A percentile compares a stretch with the other conserved stretches of the same genome.
These are phyloP conservation scores for Fusarium denticulatum DNA, from an alignment of 2,329 filamentous ascomycete species.

Conservation along the genomic window DNA sequence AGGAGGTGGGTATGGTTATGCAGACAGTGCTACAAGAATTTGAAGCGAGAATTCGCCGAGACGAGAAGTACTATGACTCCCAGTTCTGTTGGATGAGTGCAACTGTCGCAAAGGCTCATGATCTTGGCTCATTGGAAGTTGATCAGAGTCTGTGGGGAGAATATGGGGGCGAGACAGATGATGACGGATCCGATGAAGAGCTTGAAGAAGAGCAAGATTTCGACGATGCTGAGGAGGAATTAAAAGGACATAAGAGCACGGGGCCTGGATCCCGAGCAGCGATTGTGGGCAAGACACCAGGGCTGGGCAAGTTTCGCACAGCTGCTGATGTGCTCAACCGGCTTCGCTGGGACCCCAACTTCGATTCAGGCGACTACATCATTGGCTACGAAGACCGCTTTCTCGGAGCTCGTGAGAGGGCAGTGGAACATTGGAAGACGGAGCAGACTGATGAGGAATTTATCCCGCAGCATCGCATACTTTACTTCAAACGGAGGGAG, in stretches of 20 bases:
- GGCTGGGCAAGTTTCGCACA: conserved; percentile 62
- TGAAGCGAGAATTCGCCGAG: conserved; percentile 57
- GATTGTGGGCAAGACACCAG: conserved; percentile 41
- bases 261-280: conserved; percentile 18
- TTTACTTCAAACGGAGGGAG: conserved; percentile 67
- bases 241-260: conserved; percentile 11
- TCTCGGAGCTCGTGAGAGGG: conserved; percentile 62
- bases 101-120: conserved; percentile 49
- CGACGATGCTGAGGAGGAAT: conserved; percentile 15
- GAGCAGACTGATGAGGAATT: conserved; percentile 74
- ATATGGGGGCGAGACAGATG: conserved; percentile 40
- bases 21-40: conserved; percentile 58
- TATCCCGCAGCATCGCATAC: conserved; percentile 71
- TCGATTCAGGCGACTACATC: conserved; percentile 63
- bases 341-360: conserved; percentile 66
- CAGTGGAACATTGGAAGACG: conserved; percentile 65
- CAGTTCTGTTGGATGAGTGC: conserved; percentile 61
- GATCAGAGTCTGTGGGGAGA: conserved; percentile 62
- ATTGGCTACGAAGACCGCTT: conserved; percentile 72
- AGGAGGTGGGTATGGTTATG: conserved; percentile 55
- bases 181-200: conserved; percentile 57
- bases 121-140: conserved; percentile 55
- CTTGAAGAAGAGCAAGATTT: conserved; percentile 48
- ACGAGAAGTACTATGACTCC: conserved; percentile 60
- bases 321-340: conserved; percentile 68